Evolutionary conservation across 1,284 basidiomycete genomes (phyloP), one percentile per base, ranked within the genome.

Genomic region (Coniophora puteana): DNA sequence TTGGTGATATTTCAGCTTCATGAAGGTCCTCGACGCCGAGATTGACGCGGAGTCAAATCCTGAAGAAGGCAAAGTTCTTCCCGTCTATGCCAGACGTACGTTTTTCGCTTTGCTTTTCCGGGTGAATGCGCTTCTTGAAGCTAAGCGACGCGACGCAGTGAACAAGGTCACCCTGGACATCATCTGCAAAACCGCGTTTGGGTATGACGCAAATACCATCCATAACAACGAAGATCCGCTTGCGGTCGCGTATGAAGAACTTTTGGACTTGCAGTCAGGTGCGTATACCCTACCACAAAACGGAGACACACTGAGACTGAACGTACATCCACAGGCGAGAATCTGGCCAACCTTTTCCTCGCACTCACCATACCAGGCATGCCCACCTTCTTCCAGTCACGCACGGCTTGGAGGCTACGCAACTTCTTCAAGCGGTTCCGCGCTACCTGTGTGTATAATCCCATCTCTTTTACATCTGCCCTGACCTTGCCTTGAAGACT

Each of bases 161-260:
- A 69, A 67, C 49, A 76, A 74, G 54, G 71, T 69, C 1, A 73
- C 72, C 0, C 61, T 76, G 3, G 71, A 74, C 44, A 72, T 76
- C 39, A 72, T 76, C 25, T 74, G 71, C 52, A 59, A 65, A 11
- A 69, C 72, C 5, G 71, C 72, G 0, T 74, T 75, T 44, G 71
- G 71, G 12, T 75, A 75, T 47, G 55, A 61, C 34, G 49, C 71
- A 7, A 67, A 74, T 45, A 68, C 69, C 3, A 54, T 76, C n/a
- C 64, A 65, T 41, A 60, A 72, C 41, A 69, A 71, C 4, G 53
- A 69, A 41, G 72, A 73, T 41, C 69, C 71, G 42, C 59, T 76
- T 6, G 67, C 71, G 7, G 60, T 63, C 21, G 71, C 72, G 4
- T 75, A 73, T 44, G 68, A 73, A 36, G 52, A 58, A 1, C 52